Evolutionary conservation across 768 basidiomycete species (phyloP).

Genomic region (Rhizopogon vesiculosus): DNA sequence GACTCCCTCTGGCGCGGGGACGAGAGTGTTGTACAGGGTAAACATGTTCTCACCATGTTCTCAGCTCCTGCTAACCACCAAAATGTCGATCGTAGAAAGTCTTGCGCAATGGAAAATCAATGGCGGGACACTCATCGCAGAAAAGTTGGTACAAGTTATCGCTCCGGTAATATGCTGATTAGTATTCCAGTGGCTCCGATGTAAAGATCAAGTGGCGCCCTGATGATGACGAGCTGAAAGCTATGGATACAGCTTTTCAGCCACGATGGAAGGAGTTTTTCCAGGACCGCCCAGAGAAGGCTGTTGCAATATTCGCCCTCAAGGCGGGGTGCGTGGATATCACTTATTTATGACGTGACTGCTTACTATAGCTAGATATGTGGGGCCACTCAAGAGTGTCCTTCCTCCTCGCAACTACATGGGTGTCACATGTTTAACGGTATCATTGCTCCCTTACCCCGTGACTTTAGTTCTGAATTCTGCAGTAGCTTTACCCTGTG

Average conservation of each 20-base stretch:
- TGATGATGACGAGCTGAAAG: conserved; percentile 11
- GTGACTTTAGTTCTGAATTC: not conserved
- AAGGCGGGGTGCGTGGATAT: not conserved
- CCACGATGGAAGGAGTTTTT: conserved; percentile 16
- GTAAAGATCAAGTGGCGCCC: conserved; percentile 21
- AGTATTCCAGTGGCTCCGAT: conserved; percentile 9
- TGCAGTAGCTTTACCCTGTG: conserved; percentile 34
- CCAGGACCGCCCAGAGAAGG: conserved; percentile 15
- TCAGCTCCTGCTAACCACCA: not conserved
- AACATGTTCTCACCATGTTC: conserved; percentile 11
- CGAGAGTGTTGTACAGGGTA: conserved; percentile 35
- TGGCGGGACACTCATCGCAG: conserved; percentile 43
- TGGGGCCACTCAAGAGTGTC: not conserved
- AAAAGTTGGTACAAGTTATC: conserved; percentile 37
- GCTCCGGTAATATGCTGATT: not conserved
- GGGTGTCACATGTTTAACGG: conserved; percentile 22
- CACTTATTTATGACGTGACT: not conserved
- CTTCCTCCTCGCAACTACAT: conserved; percentile 14
- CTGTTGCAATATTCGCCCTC: conserved; percentile 3
- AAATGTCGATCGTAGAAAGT: conserved; percentile 5
- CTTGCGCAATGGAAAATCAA: conserved; percentile 24
- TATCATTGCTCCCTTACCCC: conserved; percentile 9
- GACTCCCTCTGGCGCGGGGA: too few species aligned
- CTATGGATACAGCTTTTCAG: conserved; percentile 15
- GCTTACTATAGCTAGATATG: not conserved